Base-by-base conservation (phyloP, 75 land plant species). In the Sequoiadendron giganteum region DNA sequence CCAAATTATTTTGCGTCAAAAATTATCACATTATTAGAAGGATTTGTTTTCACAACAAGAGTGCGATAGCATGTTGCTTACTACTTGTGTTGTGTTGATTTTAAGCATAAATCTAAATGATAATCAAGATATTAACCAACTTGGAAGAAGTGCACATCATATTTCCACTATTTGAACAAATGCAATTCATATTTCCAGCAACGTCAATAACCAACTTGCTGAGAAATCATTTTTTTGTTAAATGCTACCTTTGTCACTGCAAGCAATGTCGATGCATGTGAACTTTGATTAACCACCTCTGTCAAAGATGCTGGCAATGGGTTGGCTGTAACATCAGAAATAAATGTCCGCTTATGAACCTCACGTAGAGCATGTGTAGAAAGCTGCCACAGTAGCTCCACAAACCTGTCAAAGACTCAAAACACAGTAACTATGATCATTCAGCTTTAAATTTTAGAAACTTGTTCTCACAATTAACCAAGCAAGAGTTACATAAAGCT, bases 381-480 rank as follows among this genome's bases (percentile, higher is more conserved):
- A 85, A 98, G 95, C 87, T 98, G 99, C 99, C 99, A 98, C 75
- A 98, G 79, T 49, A 98, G 95, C 89, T 98, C 99, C 56, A 98
- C 99, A 90, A 98, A 98, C 88, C 99, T 98, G 92, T 86, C 86
- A 83, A 43, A 42, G 45, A 76, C 83, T 52, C 55, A 52, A 52
- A 36, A 79, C 43, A 40, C 42, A n/a, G n/a, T 45, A 82, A 82
- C 30, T 28, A 47, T n/a, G 48, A 45, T 47, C 32, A 2, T 82
- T 82, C 84, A 82, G 48, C 14, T 10, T 13, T 45, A 13, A n/a
- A 82, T n/a, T 82, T 47, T 25, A 11, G 48, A 82, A 47, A 1
- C 16, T 2, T 45, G 52, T 0, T n/a, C 52, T 34, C 34, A 34
- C 10, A 6, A 75, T 32, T 2, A 75, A 32, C 38, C 77, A 10